Evolutionary conservation across 1,139 yeast species (phyloP).

Genomic region (Suzukiozyma palmioleophila): DNA sequence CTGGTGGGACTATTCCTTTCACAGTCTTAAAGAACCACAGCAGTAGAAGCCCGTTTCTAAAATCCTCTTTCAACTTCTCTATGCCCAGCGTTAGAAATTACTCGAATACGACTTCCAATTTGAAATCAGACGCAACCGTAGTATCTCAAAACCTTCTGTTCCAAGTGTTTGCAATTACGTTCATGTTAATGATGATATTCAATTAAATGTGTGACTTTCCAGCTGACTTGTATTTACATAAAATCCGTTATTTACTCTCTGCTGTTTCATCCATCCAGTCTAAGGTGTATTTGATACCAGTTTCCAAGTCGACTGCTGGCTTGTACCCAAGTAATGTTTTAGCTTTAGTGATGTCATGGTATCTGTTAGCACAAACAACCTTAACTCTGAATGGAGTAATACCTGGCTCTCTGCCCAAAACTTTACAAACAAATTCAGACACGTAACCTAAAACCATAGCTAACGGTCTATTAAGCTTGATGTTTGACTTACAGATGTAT

Average conservation of each 20-base stretch:
- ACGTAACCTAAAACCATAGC: slow-evolving; percentile 80
- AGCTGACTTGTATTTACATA: neutral
- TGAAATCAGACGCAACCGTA: too few relatives aligned
- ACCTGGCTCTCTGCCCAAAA: slow-evolving; percentile 84
- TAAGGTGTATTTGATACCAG: slow-evolving; percentile 76
- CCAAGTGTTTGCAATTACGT: too few relatives aligned
- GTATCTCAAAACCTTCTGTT: too few relatives aligned
- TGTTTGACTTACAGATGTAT: slow-evolving; percentile 62
- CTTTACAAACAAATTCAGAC: slow-evolving; percentile 65
- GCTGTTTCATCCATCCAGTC: slow-evolving; percentile 81
- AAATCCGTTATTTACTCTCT: slow-evolving; percentile 2
- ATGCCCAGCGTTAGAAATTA: too few relatives aligned
- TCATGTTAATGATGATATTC: too few relatives aligned
- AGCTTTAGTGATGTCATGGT: slow-evolving; percentile 89
- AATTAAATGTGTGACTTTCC: too few relatives aligned
- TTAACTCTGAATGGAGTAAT: slow-evolving; percentile 92
- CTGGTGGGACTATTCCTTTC: too few relatives aligned
- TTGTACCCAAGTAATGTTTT: slow-evolving; percentile 69
- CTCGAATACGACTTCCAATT: too few relatives aligned
- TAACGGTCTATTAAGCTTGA: slow-evolving; percentile 65
- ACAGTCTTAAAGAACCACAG: too few relatives aligned
- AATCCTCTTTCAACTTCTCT: too few relatives aligned
- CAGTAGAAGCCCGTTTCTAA: too few relatives aligned
- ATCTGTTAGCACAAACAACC: slow-evolving; percentile 91
- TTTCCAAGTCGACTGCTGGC: slow-evolving; percentile 77